Evolutionary conservation across 306 rosid species (phyloP), one percentile per base, ranked within the genome.

Genomic region (Cajanus cajan): DNA sequence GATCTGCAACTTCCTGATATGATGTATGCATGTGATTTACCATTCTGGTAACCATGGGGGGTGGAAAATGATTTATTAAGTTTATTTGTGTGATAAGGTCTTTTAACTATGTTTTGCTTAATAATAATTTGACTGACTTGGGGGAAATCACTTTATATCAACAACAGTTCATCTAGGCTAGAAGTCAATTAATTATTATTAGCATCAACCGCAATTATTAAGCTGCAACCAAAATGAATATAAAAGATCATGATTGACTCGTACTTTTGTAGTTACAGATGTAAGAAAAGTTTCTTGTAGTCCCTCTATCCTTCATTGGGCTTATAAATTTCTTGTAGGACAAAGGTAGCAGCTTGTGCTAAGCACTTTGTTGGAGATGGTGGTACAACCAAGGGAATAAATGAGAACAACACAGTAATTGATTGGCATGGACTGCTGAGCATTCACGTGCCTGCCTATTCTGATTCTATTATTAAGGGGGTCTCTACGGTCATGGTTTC

Each of bases 361-460:
- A 95, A 95, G 89, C 98, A 95, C 87, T 95, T 93, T 62, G 99
- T 95, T 36, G 99, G 98, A 69, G 98, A 95, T 67, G 98, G 99
- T 43, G 99, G 98, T 85, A 95, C 99, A 37, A 78, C 74, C 33
- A 89, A 79, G 86, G 99, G 99, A 73, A 4, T 82, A 69, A 91
- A 95, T 74, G 99, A 95, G 89, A 84, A 95, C 79, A 90, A 95
- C 78, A 88, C 98, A 4, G 63, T 84, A 44, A 78, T 77, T 73
- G 93, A 90, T 73, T 71, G 88, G 86, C 98, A 91, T 77, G 89
- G 90, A 55, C 80, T 95, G 85, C 86, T 91, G 43, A 85, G 97
- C 90, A 78, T 95, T 85, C 99, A 95, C 85, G 87, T 95, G 98
- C 96, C 99, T 70, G 99, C 90, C 13, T 93, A 93, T 89, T 84